phyloP scores from a whole-genome alignment of 148 eudicot species.

The Heliamphora exappendiculata region DNA sequence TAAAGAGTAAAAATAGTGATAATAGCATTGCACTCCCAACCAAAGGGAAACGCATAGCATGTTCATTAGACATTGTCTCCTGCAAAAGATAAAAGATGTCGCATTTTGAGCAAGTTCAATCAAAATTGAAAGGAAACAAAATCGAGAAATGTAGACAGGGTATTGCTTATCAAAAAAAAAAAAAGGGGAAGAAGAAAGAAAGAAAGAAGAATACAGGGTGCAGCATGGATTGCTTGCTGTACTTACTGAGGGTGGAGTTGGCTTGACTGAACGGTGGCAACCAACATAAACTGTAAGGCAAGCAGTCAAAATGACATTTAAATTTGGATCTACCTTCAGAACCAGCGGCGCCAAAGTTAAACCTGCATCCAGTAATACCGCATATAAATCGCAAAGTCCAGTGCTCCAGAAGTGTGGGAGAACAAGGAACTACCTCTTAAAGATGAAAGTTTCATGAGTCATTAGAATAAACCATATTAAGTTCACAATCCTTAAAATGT shows the following conservation, averaged over 20 bases:
- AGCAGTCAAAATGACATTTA: conserved; percentile 88
- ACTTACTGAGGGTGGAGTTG: conserved; percentile 98
- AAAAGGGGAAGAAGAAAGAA: too few relatives aligned
- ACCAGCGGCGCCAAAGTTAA: conserved; percentile 78
- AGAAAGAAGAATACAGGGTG: not conserved
- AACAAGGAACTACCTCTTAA: not conserved
- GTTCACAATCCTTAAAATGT: too few relatives aligned
- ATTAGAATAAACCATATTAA: too few relatives aligned
- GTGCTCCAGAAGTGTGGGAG: not conserved
- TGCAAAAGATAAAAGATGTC: conserved; percentile 30
- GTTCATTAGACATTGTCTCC: conserved; percentile 98
- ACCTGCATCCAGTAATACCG: conserved; percentile 41
- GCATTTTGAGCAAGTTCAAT: not conserved
- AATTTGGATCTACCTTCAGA: conserved; percentile 79
- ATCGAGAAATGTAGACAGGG: too few relatives aligned
- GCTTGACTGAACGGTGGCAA: conserved; percentile 90
- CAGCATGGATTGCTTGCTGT: not conserved
- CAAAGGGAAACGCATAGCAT: conserved; percentile 95
- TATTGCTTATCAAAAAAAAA: too few relatives aligned
- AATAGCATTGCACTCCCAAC: conserved; percentile 96
- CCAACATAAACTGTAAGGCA: conserved; percentile 90
- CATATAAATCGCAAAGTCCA: not conserved
- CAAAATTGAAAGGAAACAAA: conserved; percentile 1
- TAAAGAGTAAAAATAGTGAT: conserved; percentile 87
- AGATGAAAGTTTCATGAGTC: not conserved